Evolutionary conservation across 768 basidiomycete genomes (phyloP).

Genomic region (Kwoniella sp.): DNA sequence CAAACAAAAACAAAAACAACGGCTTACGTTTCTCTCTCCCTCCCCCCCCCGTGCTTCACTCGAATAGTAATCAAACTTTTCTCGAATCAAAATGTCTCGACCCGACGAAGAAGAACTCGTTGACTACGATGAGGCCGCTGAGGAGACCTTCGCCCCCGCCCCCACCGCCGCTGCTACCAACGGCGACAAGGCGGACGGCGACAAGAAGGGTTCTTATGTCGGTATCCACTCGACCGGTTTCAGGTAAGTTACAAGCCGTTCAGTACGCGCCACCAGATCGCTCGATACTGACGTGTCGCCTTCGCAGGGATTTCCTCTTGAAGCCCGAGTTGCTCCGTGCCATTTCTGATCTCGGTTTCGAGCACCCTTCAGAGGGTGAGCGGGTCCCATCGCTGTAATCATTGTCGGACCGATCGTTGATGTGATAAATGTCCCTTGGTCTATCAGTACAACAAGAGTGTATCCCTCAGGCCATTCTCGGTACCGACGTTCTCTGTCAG

Average conservation of each 20-base stretch:
- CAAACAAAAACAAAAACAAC: slow-evolving; percentile 20
- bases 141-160: slow-evolving; percentile 57
- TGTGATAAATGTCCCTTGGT: background rate
- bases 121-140: slow-evolving; percentile 57
- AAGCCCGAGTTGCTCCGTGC: slow-evolving; percentile 96
- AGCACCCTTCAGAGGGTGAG: slow-evolving; percentile 97
- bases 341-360: slow-evolving; percentile 98
- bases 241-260: slow-evolving; percentile 63
- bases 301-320: slow-evolving; percentile 85
- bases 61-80: slow-evolving; percentile 12
- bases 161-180: slow-evolving; percentile 50
- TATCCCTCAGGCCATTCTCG: slow-evolving; percentile 97
- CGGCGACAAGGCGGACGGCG: slow-evolving; percentile 60
- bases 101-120: slow-evolving; percentile 57
- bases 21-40: slow-evolving; percentile 36
- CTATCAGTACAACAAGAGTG: slow-evolving; percentile 97
- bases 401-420: background rate
- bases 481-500: slow-evolving; percentile 99
- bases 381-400: background rate
- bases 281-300: slow-evolving; percentile 2
- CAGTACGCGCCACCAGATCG: background rate
- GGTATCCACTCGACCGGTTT: slow-evolving; percentile 99
- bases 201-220: slow-evolving; percentile 91
- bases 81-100: slow-evolving; percentile 48
- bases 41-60: slow-evolving; percentile 6